These are phyloP conservation scores for Alternaria rosae DNA, from an alignment of 2,329 filamentous ascomycete genomes.

Conservation along the genomic window DNA sequence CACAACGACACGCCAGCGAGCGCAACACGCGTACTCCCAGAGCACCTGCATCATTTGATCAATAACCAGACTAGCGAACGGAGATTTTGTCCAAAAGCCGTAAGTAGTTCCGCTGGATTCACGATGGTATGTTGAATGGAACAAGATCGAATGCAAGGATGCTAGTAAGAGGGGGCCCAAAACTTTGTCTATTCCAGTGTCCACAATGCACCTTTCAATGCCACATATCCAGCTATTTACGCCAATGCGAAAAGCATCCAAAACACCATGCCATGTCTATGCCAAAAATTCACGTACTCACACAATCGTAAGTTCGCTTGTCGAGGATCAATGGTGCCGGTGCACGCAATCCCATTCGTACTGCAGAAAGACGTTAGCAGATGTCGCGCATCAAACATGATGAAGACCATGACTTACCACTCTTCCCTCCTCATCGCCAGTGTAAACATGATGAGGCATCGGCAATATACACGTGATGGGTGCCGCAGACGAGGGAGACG, in stretches of 20 bases:
- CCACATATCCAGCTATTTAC: neutral
- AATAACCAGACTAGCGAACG: neutral
- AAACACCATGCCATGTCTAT: neutral
- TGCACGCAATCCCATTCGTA: conserved; percentile 67
- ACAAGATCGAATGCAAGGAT: neutral
- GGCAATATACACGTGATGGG: conserved; percentile 87
- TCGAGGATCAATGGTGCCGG: conserved; percentile 42
- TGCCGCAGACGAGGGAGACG: conserved; percentile 57
- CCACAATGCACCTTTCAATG: neutral
- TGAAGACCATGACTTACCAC: conserved; percentile 59
- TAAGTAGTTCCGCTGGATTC: neutral
- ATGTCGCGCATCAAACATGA: neutral
- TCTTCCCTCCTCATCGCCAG: conserved; percentile 89
- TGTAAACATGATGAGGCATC: conserved; percentile 85
- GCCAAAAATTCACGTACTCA: neutral
- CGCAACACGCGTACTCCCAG: neutral
- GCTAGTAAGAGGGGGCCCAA: neutral
- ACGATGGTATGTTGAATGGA: neutral
- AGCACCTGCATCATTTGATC: neutral
- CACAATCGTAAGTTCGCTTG: neutral
- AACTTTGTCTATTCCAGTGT: neutral
- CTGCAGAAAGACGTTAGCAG: conserved; percentile 41
- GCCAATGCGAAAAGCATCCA: neutral
- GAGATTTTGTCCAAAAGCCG: neutral
- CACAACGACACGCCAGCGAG: neutral